Base-by-base conservation (phyloP, 441 rosid genomes). In the Gossypium schwendimanii region DNA sequence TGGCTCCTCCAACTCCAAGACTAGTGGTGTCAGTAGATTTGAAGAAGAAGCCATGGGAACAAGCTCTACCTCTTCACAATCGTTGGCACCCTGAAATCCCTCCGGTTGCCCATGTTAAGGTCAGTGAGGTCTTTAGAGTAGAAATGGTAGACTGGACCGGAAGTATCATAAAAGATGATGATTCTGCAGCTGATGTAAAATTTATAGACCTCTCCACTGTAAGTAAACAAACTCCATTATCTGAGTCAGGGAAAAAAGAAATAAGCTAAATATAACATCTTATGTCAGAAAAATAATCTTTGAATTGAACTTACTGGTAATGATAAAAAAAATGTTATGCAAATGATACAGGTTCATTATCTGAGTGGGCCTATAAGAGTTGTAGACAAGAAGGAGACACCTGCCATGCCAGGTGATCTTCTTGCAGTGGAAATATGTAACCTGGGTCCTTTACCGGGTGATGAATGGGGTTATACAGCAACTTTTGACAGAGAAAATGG, bases 51-150 rank as follows among this genome's bases (percentile, higher is more conserved):
- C 92, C 91, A 79, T 80, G 88, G 85, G 83, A 91, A 75, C 96
- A 89, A 77, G 49, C 75, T 59, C 66, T 71, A 15, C 87, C 94
- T 12, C 89, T 92, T 8, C 98, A 92, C 80, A 94, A 94, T 71
- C 86, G 97, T 47, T 92, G 98, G 97, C 98, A 94, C 80, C 97
- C 92, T 1, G 84, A 86, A 63, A 89, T 94, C 57, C 92, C 92
- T 2, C 73, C 89, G 0, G 85, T 87, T 4, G 86, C 81, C 2
- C 78, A 85, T 59, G 93, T 89, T 49, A 82, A 24, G 59, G 73
- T 60, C 44, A 81, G 84, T 6, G 96, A 92, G 80, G 70, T 91
- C 2, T 89, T 90, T 71, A 81, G 89, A 63, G 80, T 85, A 12
- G 97, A 91, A 78, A 91, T 90, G 98, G 78, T 91, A 21, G 97